Evolutionary conservation across 139 green algal genomes (phyloP), one percentile per base, ranked within the genome.

Genomic region (Nannochloris sp.): DNA sequence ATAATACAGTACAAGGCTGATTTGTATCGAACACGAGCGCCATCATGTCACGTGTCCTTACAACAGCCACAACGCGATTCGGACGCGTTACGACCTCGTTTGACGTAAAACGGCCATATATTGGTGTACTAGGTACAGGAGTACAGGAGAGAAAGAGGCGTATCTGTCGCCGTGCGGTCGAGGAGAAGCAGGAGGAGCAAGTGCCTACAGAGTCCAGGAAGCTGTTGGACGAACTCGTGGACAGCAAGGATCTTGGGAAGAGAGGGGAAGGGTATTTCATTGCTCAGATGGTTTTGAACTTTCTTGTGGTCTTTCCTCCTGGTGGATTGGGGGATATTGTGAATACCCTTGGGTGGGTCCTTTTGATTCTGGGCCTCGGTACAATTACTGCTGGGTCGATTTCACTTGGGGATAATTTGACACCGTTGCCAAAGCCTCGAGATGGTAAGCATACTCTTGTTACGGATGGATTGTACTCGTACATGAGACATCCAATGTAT

Each of bases 401-500:
- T 17, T 49, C 20, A 6, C 58, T 64, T 6, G 58, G 58, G 14
- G 20, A 50, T 14, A 64, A 64, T 49, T 51, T 64, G 20, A 49
- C 58, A 13, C 58, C 58, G 26, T 14, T 64, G 25, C 58, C 58
- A 17, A 64, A 64, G 25, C 58, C 58, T 59, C 20, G 58, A 26
- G 58, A 64, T 16, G n/a, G 46, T 26, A 5, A n/a, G 5, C 58
- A 64, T 51, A 57, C 58, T 25, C 58, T 64, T 28, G 17, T 64
- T 31, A 64, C 58, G 0, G 58, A 64, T 36, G 58, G 58, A 0
- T 30, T 31, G 20, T 64, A 64, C 10, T 17, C 57, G 25, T 31
- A 44, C 29, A 29, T 50, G 20, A 23, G 58, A 17, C 58, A 64
- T 51, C 58, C 58, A 6, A 64, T 64, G 58, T 64, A 64, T 51